Conservation (phyloP, 1,284 basidiomycete species). For the Heterobasidion annosum region DNA sequence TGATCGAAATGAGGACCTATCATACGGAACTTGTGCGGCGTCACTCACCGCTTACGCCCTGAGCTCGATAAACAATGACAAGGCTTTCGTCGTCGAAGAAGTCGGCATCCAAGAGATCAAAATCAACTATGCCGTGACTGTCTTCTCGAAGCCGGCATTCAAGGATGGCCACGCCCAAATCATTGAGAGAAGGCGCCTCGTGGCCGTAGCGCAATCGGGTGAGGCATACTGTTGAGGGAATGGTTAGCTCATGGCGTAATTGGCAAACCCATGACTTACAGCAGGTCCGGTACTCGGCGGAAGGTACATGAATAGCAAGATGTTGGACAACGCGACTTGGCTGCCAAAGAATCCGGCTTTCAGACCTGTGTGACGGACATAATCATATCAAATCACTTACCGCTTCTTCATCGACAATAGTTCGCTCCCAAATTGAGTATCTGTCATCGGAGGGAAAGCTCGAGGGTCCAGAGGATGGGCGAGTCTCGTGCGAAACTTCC, state of each 20-base stretch:
- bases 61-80: conserved; percentile 42
- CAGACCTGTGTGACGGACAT: background rate
- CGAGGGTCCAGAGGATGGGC: background rate
- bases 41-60: conserved; percentile 22
- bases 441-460: conserved; percentile 2
- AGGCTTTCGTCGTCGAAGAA: conserved; percentile 70
- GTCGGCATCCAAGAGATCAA: conserved; percentile 54
- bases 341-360: conserved; percentile 5
- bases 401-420: conserved; percentile 34
- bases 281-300: conserved; percentile 7
- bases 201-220: conserved; percentile 36
- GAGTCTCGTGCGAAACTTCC: conserved; percentile 21
- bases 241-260: conserved; percentile 4
- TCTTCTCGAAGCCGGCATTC: conserved; percentile 35
- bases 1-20: conserved; percentile 23
- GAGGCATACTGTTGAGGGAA: conserved; percentile 39
- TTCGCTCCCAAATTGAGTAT: conserved; percentile 41
- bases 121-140: conserved; percentile 19
- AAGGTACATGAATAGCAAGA: conserved; percentile 7
- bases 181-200: conserved; percentile 25
- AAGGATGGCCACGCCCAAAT: conserved; percentile 39
- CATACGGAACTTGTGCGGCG: conserved; percentile 12
- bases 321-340: conserved; percentile 7
- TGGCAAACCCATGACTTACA: conserved; percentile 24
- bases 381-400: conserved; percentile 22